Base-by-base conservation (phyloP, 1,139 yeast genomes). In the Yamadazyma friedrichii region DNA sequence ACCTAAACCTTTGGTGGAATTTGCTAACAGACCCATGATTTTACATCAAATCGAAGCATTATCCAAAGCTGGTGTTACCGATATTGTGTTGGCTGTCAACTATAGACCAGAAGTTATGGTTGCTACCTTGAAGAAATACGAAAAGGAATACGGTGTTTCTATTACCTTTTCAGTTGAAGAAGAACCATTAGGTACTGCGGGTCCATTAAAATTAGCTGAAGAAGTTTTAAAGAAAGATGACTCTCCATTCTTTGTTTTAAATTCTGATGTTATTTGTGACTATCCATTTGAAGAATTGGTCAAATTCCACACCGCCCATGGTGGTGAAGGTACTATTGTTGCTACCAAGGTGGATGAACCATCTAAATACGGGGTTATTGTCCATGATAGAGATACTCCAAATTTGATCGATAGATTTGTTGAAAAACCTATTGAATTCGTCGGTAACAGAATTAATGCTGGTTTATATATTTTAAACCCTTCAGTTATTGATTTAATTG, bases 321-420 rank as follows among this genome's bases (percentile, higher is more conserved):
- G 97, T 67, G 98, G 95, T 65, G 88, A 82, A 61, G 98, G 97
- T 67, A 94, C 98, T 59, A 93, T 94, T 65, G 98, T 93, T 49
- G 98, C 98, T 53, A 94, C 99, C 62, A 94, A 94, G 79, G 98
- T 94, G 53, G 98, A 94, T 65, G 99, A 94, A 74, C 98, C 98
- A 51, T 86, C 96, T 61, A 94, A 94, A 75, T 94, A 94, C 74
- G 99, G 99, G 79, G 99, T 94, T 64, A 91, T 93, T 69, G 98
- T 93, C 50, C 97, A 91, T 70, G 95, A 88, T 74, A 82, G 88
- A 67, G 87, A 87, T 63, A 85, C 86, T 58, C 88, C 96, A 60
- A 84, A 91, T 72, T 83, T 88, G 74, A 93, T 93, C 58, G 98
- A 93, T 74, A 83, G 99, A 68, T 94, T 94, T 64, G 99, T 94